phyloP scores from a whole-genome alignment of 2,329 filamentous ascomycete species.

The Aspergillus pseudoviridinutans region DNA sequence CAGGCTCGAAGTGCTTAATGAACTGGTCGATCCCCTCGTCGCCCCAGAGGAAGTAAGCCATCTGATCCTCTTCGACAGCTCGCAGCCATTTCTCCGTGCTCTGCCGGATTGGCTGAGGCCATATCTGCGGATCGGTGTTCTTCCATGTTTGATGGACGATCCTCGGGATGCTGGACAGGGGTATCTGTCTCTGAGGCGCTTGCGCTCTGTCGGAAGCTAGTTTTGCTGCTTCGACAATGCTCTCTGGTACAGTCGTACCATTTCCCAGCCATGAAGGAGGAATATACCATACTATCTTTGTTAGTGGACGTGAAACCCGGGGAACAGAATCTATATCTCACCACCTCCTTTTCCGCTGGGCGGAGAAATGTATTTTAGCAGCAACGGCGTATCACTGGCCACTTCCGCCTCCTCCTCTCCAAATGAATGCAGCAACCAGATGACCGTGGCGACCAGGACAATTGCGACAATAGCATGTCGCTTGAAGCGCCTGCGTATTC shows the following conservation, averaged over 20 bases:
- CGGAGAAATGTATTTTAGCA: background rate
- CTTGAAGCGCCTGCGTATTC: background rate
- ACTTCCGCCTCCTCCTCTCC: background rate
- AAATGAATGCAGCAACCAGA: background rate
- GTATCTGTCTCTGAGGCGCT: slow-evolving; percentile 12
- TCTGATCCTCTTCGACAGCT: slow-evolving; percentile 16
- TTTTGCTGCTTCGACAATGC: slow-evolving; percentile 25
- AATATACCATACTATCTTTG: slow-evolving; percentile 9
- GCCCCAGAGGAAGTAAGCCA: slow-evolving; percentile 35
- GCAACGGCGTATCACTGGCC: background rate
- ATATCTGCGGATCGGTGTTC: slow-evolving; percentile 22
- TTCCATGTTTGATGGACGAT: slow-evolving; percentile 35
- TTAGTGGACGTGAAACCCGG: background rate
- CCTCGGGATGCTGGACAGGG: slow-evolving; percentile 25
- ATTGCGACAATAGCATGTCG: background rate
- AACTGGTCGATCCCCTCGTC: slow-evolving; percentile 27
- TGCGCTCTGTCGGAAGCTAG: slow-evolving; percentile 18
- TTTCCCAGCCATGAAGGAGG: slow-evolving; percentile 4
- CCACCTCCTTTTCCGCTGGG: background rate
- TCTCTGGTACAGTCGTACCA: background rate
- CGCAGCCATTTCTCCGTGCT: slow-evolving; percentile 28
- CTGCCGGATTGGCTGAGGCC: slow-evolving; percentile 19
- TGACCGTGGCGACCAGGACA: background rate
- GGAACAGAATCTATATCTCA: background rate
- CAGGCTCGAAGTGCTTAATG: slow-evolving; percentile 23